A percentile compares a stretch with the other conserved stretches of the same genome.
Evolutionary conservation across 2,329 filamentous ascomycete genomes (phyloP).

Genomic region (Colletotrichum chrysophilum): DNA sequence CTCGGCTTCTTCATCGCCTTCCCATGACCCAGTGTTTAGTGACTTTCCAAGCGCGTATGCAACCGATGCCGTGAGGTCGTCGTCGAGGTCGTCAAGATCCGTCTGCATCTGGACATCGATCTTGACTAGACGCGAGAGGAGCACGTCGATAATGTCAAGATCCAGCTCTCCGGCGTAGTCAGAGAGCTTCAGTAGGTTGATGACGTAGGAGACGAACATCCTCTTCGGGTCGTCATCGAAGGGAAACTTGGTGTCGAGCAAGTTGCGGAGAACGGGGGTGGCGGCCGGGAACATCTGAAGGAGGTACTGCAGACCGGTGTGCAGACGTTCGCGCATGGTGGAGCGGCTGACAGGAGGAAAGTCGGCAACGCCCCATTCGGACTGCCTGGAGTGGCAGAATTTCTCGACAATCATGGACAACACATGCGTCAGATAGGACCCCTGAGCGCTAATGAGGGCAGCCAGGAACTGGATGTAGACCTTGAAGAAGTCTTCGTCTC

Average conservation of each 20-base stretch:
- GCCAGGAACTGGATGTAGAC: slow-evolving; percentile 73
- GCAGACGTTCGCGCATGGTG: slow-evolving; percentile 74
- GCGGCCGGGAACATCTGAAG: slow-evolving; percentile 83
- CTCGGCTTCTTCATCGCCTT: slow-evolving; percentile 60
- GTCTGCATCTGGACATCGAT: slow-evolving; percentile 96
- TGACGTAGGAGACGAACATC: slow-evolving; percentile 85
- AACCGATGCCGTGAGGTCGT: slow-evolving; percentile 80
- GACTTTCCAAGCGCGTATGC: slow-evolving; percentile 54
- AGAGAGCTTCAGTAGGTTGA: slow-evolving; percentile 80
- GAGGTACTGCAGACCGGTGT: slow-evolving; percentile 77
- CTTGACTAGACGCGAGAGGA: slow-evolving; percentile 87
- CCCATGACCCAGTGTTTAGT: slow-evolving; percentile 42
- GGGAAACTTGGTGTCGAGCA: slow-evolving; percentile 75
- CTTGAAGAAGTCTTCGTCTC: slow-evolving; percentile 68
- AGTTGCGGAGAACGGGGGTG: slow-evolving; percentile 69
- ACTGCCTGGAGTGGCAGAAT: slow-evolving; percentile 62
- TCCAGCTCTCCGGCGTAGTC: slow-evolving; percentile 80
- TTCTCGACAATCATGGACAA: slow-evolving; percentile 82
- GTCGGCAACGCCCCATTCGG: slow-evolving; percentile 53
- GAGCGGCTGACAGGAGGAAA: slow-evolving; percentile 66
- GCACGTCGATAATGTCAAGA: slow-evolving; percentile 80
- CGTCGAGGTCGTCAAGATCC: slow-evolving; percentile 90
- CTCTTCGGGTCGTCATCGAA: slow-evolving; percentile 77
- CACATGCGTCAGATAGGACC: slow-evolving; percentile 75
- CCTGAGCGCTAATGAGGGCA: slow-evolving; percentile 81